A percentile compares a stretch with the other conserved stretches of the same genome.
Conservation (phyloP, 495 filamentous ascomycete species). For the Tuber borchii region DNA sequence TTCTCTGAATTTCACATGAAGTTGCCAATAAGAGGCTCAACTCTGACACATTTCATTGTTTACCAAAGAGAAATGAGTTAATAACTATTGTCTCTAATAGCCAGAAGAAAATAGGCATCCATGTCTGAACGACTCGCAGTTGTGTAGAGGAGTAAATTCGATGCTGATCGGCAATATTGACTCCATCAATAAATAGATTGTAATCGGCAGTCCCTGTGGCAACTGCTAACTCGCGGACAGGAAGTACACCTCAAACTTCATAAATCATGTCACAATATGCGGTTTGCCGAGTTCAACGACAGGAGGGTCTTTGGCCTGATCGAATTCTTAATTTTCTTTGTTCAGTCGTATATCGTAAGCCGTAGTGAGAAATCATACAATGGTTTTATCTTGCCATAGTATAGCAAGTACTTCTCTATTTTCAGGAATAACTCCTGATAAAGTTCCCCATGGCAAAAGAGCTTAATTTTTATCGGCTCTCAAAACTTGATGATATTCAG, state of each 20-base stretch:
- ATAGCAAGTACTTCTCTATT: not conserved
- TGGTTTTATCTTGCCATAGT: not conserved
- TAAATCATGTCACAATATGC: no score
- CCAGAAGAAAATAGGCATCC: conserved; percentile 35
- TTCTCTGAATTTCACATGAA: no score
- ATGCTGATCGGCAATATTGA: conserved; percentile 38
- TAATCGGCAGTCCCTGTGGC: conserved; percentile 34
- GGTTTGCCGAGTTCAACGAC: no score
- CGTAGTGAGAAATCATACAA: no score
- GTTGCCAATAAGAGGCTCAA: no score
- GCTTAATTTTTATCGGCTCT: conserved; percentile 1
- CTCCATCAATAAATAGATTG: conserved; percentile 37
- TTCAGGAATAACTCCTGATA: not conserved
- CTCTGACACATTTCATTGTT: no score
- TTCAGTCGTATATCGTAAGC: no score
- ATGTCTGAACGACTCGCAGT: conserved; percentile 15
- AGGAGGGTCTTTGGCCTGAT: no score
- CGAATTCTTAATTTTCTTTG: no score
- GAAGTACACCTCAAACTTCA: no score
- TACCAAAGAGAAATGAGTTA: conserved; percentile 8
- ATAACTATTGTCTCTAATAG: conserved; percentile 32
- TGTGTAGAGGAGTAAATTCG: conserved; percentile 31
- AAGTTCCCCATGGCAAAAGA: not conserved
- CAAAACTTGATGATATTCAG: not conserved
- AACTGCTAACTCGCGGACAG: not conserved